Base-by-base conservation (phyloP, 371 early-diverging fungal species). In the Chytridium lagenaria region DNA sequence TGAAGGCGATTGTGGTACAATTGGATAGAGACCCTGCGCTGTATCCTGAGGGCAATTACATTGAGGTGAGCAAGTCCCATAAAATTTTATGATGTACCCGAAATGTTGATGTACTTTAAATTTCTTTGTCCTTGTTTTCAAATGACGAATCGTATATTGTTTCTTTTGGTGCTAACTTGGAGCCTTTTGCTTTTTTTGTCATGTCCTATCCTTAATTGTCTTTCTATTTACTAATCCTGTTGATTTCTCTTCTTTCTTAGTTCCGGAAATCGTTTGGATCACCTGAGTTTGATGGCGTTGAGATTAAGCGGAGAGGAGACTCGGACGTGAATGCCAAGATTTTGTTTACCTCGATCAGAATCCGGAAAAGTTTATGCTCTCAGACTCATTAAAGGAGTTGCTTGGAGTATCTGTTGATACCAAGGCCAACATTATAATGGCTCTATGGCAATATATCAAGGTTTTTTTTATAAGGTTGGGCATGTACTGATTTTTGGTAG, bases 391-490 rank as follows among this genome's bases (percentile, higher is more conserved):
- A 67, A 87, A 91, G 2, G 83, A 88, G 61, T 68, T 96, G 67
- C 77, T 96, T 57, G 91, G 91, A 67, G 82, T 95, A 22, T 87
- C 90, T 64, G 80, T 91, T 31, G 95, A 92, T 44, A 92, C 92
- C 0, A 83, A 89, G 49, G 83, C 89, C 1, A 89, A 90, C 19
- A 90, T 95, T 57, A 91, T 96, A 40, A 87, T 92, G 86, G 92
- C 90, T 16, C 74, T 98, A 40, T 98, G 99, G 99, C 93, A 95
- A 75, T 98, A 98, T 76, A 90, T 97, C 78, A 97, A 95, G 86
- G 91, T 89, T 23, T 50, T 50, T 40, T 38, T 49, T 64, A n/a
- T 70, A 23, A 5, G 55, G 16, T 34, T 5, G 19, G 26, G 26
- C 5, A 10, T 59, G 3, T n/a, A 22, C 19, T 33, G 19, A 28